Evolutionary conservation across 768 basidiomycete species (phyloP).

Genomic region (Naganishia onofrii): DNA sequence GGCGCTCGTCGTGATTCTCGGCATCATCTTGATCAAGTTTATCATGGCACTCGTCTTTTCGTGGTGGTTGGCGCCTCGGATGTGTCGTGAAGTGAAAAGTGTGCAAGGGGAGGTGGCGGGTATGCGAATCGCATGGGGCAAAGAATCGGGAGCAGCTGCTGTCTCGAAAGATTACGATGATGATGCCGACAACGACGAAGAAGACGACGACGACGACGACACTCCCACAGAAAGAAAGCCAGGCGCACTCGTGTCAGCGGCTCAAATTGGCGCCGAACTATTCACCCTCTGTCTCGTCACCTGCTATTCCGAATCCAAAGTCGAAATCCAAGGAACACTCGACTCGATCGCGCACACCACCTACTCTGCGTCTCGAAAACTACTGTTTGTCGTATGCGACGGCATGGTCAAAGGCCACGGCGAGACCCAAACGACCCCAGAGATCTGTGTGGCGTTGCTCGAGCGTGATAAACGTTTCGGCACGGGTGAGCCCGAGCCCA

Average conservation of each 20-base stretch:
- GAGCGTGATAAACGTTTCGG: slow-evolving; percentile 95
- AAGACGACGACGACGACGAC: neutral
- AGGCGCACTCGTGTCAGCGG: slow-evolving; percentile 66
- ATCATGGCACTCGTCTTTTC: slow-evolving; percentile 93
- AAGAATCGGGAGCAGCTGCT: slow-evolving; percentile 52
- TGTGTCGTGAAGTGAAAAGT: slow-evolving; percentile 64
- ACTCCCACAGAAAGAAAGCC: slow-evolving; percentile 52
- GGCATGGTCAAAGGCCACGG: slow-evolving; percentile 98
- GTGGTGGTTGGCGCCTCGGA: slow-evolving; percentile 84
- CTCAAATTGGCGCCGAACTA: slow-evolving; percentile 89
- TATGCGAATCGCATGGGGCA: slow-evolving; percentile 53
- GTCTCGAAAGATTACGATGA: neutral
- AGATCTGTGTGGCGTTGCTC: slow-evolving; percentile 85
- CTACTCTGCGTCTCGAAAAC: slow-evolving; percentile 87
- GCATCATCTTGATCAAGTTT: slow-evolving; percentile 86
- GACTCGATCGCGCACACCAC: slow-evolving; percentile 87
- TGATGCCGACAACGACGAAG: neutral
- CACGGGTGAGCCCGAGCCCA: slow-evolving; percentile 73
- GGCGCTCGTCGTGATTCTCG: slow-evolving; percentile 85
- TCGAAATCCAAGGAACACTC: slow-evolving; percentile 82
- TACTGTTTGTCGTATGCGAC: slow-evolving; percentile 91
- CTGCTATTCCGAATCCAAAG: slow-evolving; percentile 96
- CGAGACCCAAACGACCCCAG: slow-evolving; percentile 92
- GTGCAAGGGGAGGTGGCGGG: neutral
- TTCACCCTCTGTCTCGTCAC: slow-evolving; percentile 95